Percentiles rank a stretch among this genome's conserved stretches.
These are phyloP conservation scores for Seiridium cupressi DNA, from an alignment of 2,329 filamentous ascomycete genomes.

Conservation along the genomic window DNA sequence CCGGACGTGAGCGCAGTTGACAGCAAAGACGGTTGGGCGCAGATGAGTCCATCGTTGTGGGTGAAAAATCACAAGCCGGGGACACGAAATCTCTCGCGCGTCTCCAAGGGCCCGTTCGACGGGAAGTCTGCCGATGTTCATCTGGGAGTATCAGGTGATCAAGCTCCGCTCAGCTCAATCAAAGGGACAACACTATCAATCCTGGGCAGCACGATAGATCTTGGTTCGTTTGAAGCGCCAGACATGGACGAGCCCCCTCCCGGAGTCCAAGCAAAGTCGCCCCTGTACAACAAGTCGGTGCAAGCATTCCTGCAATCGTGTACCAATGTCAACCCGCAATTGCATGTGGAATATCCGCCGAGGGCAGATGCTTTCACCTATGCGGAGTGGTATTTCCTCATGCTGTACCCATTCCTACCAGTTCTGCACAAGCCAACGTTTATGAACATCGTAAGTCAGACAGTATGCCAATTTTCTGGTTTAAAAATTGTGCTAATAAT, in stretches of 20 bases:
- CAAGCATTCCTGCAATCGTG: slow-evolving; percentile 66
- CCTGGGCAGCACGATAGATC: slow-evolving; percentile 76
- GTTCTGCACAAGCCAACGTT: slow-evolving; percentile 76
- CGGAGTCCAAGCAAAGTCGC: slow-evolving; percentile 37
- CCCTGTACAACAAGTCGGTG: slow-evolving; percentile 69
- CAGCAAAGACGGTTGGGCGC: slow-evolving; percentile 32
- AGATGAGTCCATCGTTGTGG: slow-evolving; percentile 33
- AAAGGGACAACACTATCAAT: slow-evolving; percentile 75
- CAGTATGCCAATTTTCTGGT: neutral
- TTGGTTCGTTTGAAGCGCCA: slow-evolving; percentile 67
- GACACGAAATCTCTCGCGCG: slow-evolving; percentile 20
- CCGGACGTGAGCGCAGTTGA: neutral
- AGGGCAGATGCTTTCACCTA: slow-evolving; percentile 66
- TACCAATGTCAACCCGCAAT: slow-evolving; percentile 57
- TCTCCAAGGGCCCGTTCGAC: slow-evolving; percentile 26
- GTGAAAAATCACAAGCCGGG: slow-evolving; percentile 22
- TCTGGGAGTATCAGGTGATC: slow-evolving; percentile 63
- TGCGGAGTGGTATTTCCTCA: slow-evolving; percentile 73
- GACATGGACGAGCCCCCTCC: slow-evolving; percentile 62
- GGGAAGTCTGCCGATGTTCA: slow-evolving; percentile 56
- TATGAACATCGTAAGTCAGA: slow-evolving; percentile 58
- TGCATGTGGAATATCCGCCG: slow-evolving; percentile 60
- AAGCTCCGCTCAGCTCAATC: slow-evolving; percentile 67
- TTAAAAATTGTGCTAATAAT: slow-evolving; percentile 12
- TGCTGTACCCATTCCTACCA: slow-evolving; percentile 70